Conservation (phyloP, 495 filamentous ascomycete genomes). For the Corynascus novoguineensis region DNA sequence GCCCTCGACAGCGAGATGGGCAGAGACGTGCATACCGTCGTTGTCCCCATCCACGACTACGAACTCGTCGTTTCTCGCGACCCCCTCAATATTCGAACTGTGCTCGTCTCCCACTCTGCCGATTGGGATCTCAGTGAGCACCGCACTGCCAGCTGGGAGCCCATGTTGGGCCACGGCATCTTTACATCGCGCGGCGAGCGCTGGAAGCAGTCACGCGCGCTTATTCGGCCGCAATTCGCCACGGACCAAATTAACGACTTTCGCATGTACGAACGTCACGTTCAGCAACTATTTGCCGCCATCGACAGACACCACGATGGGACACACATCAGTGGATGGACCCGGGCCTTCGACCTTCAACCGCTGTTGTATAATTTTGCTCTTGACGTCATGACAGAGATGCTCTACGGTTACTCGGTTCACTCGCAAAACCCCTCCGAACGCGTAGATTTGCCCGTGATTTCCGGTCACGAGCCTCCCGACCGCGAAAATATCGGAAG, state of each 20-base stretch:
- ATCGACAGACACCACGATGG: slow-evolving; percentile 16
- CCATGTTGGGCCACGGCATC: slow-evolving; percentile 62
- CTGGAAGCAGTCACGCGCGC: slow-evolving; percentile 61
- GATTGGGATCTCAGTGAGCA: slow-evolving; percentile 54
- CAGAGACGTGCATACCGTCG: slow-evolving; percentile 19
- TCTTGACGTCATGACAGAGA: slow-evolving; percentile 66
- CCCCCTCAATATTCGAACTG: slow-evolving; percentile 57
- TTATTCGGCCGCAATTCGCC: slow-evolving; percentile 60
- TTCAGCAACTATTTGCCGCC: slow-evolving; percentile 43
- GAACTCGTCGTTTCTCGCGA: slow-evolving; percentile 50
- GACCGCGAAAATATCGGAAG: slow-evolving; percentile 32
- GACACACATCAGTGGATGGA: slow-evolving; percentile 19
- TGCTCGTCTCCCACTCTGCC: slow-evolving; percentile 55
- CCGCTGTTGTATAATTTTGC: slow-evolving; percentile 61
- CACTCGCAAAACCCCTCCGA: slow-evolving; percentile 26
- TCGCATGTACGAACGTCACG: slow-evolving; percentile 55
- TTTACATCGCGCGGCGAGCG: slow-evolving; percentile 61
- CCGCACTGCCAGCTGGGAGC: slow-evolving; percentile 44
- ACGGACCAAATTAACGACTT: slow-evolving; percentile 57
- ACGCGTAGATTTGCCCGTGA: slow-evolving; percentile 15
- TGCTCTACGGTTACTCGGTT: slow-evolving; percentile 60
- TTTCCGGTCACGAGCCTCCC: slow-evolving; percentile 12
- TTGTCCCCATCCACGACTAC: slow-evolving; percentile 24
- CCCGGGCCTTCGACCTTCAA: slow-evolving; percentile 50
- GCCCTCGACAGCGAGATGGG: slow-evolving; percentile 25